Conservation (phyloP, 306 rosid genomes). For the Cicer judaicum region DNA sequence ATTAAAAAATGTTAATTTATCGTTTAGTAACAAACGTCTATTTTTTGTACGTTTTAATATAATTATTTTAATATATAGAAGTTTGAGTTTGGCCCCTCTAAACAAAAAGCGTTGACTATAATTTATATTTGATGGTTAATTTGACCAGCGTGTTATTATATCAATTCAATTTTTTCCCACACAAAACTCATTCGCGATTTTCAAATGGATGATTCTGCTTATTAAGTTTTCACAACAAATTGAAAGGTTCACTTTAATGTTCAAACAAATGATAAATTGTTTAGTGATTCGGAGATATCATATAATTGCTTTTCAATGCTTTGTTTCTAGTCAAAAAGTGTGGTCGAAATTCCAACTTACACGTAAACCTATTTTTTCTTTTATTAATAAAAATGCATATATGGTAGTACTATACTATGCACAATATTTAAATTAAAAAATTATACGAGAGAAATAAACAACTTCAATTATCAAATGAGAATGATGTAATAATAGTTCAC, state of each 20-base stretch:
- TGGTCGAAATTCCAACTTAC: conserved; percentile 39
- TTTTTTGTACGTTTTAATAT: too few relatives aligned
- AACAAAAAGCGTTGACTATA: too few relatives aligned
- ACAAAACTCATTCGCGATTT: conserved; percentile 1
- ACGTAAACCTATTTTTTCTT: conserved; percentile 30
- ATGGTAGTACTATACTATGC: neutral
- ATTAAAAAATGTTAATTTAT: too few relatives aligned
- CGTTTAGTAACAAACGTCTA: too few relatives aligned
- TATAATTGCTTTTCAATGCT: conserved; percentile 45
- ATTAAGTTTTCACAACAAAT: conserved; percentile 31
- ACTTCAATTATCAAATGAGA: neutral
- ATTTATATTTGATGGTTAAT: neutral
- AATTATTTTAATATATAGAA: too few relatives aligned
- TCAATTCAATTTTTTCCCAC: conserved; percentile 3
- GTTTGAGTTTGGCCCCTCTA: too few relatives aligned
- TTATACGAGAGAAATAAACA: conserved; percentile 11
- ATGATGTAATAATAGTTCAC: conserved; percentile 34
- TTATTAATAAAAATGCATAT: neutral
- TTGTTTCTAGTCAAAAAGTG: conserved; percentile 54
- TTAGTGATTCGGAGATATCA: conserved; percentile 48
- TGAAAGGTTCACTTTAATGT: conserved; percentile 30
- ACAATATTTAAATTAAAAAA: neutral
- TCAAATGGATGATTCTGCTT: neutral
- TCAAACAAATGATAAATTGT: conserved; percentile 32
- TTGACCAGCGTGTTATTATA: neutral